These are phyloP conservation scores for Diaporthe batatas DNA, from an alignment of 2,329 filamentous ascomycete genomes.

Conservation along the genomic window DNA sequence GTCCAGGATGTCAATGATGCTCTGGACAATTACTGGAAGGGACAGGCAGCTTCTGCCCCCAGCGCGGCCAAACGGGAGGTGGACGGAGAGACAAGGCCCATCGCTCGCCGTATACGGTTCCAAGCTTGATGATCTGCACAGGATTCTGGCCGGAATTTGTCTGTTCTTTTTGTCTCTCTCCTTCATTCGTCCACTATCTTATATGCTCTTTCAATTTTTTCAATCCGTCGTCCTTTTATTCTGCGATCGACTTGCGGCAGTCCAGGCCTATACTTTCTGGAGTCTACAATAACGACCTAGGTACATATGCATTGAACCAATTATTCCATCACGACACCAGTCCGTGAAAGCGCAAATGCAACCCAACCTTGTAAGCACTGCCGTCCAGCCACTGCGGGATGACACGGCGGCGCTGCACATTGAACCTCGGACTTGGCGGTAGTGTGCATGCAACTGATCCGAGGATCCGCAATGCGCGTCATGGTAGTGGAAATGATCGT, in stretches of 20 bases:
- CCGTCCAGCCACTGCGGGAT: not conserved
- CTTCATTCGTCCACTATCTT: too few species aligned
- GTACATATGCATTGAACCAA: not conserved
- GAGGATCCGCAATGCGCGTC: not conserved
- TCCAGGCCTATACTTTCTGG: not conserved
- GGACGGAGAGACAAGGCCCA: not conserved
- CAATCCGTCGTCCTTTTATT: not conserved
- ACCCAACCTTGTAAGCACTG: not conserved
- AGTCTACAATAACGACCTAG: too few species aligned
- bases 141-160: not conserved
- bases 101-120: not conserved
- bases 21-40: slow-evolving; percentile 48
- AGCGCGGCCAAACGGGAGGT: not conserved
- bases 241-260: fast-evolving
- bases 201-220: not conserved
- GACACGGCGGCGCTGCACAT: not conserved
- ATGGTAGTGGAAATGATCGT: not conserved
- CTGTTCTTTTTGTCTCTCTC: not conserved
- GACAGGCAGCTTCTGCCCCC: not conserved
- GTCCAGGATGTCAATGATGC: slow-evolving; percentile 46
- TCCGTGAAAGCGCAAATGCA: not conserved
- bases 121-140: not conserved
- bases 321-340: too few species aligned
- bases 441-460: not conserved
- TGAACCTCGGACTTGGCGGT: not conserved